Percentiles rank a stretch among this genome's conserved stretches.
phyloP scores from a whole-genome alignment of 2,329 filamentous ascomycete genomes.

The Hypoxylon sp. region DNA sequence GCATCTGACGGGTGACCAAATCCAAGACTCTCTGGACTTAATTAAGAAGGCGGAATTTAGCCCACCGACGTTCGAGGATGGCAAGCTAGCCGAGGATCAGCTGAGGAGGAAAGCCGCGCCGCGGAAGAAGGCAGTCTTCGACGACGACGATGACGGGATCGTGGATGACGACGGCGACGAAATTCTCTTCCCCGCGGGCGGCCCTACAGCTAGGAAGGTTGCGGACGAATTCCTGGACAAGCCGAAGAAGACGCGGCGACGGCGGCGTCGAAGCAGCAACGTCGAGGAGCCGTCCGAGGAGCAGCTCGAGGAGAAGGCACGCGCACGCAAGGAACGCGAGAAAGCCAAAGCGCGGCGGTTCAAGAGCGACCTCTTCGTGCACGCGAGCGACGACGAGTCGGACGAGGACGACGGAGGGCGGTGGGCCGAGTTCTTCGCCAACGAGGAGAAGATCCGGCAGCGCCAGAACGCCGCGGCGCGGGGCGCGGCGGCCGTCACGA shows the following conservation, averaged over 20 bases:
- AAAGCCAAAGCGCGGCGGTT: constrained; percentile 79
- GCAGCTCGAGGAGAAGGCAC: constrained; percentile 69
- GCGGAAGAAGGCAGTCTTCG: constrained; percentile 68
- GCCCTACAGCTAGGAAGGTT: constrained; percentile 65
- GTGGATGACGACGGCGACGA: constrained; percentile 62
- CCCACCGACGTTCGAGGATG: constrained; percentile 79
- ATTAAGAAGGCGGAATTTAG: constrained; percentile 82
- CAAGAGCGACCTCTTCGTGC: constrained; percentile 85
- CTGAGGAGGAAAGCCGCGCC: constrained; percentile 73
- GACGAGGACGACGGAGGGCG: constrained; percentile 74
- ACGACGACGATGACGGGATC: constrained; percentile 75
- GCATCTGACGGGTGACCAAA: constrained; percentile 66
- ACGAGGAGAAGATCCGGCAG: constrained; percentile 72
- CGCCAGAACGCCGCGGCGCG: constrained; percentile 53
- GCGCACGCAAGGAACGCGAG: constrained; percentile 70
- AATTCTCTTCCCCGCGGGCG: constrained; percentile 73
- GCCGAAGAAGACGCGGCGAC: constrained; percentile 67
- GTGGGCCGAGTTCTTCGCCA: constrained; percentile 73
- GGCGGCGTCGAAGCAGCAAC: constrained; percentile 56
- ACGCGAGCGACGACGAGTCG: constrained; percentile 87
- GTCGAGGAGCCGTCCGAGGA: constrained; percentile 63
- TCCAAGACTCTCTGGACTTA: constrained; percentile 73
- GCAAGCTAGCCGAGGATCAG: constrained; percentile 76
- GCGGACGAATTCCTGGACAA: constrained; percentile 61
- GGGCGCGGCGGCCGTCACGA: constrained; percentile 22